Evolutionary conservation across 129 eudicot genomes (phyloP).

Genomic region (Scalesia atractyloides): DNA sequence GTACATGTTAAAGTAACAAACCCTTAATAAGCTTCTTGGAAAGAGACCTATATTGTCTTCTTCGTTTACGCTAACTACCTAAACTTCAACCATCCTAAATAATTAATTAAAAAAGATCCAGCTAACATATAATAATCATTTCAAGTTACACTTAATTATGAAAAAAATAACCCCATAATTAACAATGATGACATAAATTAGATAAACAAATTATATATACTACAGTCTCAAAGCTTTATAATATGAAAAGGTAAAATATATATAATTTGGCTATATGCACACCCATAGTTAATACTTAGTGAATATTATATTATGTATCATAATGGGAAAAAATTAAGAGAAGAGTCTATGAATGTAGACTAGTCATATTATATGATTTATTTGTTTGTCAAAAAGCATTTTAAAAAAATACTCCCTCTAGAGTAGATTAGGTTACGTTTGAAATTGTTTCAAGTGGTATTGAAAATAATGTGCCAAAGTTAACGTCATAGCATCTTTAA

Average conservation of each 20-base stretch:
- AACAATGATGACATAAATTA: no score
- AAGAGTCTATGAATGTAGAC: background rate
- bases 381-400: background rate
- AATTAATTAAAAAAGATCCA: background rate
- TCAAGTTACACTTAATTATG: slow-evolving; percentile 1
- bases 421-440: background rate
- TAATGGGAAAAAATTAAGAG: background rate
- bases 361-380: background rate
- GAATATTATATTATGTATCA: background rate
- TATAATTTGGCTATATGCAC: background rate
- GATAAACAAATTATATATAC: no score
- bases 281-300: background rate
- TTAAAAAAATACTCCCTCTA: background rate
- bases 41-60: background rate
- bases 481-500: background rate
- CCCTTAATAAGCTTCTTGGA: background rate
- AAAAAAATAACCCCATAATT: background rate
- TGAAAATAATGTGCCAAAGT: background rate
- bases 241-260: background rate
- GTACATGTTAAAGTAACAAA: no score
- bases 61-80: slow-evolving; percentile 25
- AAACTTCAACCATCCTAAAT: slow-evolving; percentile 4
- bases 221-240: background rate
- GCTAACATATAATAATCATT: slow-evolving; percentile 11
- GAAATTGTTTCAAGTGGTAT: background rate